Base-by-base conservation (phyloP, 768 basidiomycete genomes). In the Termitomyces bulborhizus region DNA sequence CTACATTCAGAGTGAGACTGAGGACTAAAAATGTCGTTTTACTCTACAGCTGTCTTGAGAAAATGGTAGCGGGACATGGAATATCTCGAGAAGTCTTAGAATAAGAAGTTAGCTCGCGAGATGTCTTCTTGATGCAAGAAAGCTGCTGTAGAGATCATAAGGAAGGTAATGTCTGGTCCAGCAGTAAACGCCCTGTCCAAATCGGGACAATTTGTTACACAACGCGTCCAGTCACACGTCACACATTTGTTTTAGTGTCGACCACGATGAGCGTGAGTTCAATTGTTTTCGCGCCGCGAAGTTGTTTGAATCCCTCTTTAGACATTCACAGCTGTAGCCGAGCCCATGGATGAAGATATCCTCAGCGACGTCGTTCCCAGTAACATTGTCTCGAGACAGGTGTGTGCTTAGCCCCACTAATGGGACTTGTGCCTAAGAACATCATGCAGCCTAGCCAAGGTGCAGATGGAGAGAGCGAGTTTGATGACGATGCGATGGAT, bases 311-410 rank as follows among this genome's bases (percentile, higher is more conserved):
- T 11, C 5, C 31, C 31, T 36, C 24, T 47, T 42, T 45, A 76
- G 75, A 62, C 72, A 26, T 76, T 76, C 54, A 76, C 73, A 52
- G 18, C 41, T 11, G 62, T 74, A 0, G 69, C 66, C 26, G 68
- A 70, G 39, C 64, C 70, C 26, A 73, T 72, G 67, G 79, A 82
- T 11, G 93, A 93, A 51, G 93, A 95, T 68, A 86, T 92, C 48
- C 78, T 97, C 57, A 91, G 89, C 64, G 93, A 96, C 68, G 82
- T 95, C 55, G 85, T 96, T 7, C 93, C 93, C 2, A 89, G 86
- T 68, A 91, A 93, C 66, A 92, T 95, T 59, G 86, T 94, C 45
- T 94, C 92, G 53, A 83, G 93, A 64, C 88, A 91, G 76, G 92
- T 88, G 63, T 55, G 77, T 31, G 13, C 16, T 32, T 15, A 44